Percentiles rank a stretch among this genome's conserved stretches.
These are phyloP conservation scores for Pisolithus tinctorius DNA, from an alignment of 768 basidiomycete genomes.

Conservation along the genomic window DNA sequence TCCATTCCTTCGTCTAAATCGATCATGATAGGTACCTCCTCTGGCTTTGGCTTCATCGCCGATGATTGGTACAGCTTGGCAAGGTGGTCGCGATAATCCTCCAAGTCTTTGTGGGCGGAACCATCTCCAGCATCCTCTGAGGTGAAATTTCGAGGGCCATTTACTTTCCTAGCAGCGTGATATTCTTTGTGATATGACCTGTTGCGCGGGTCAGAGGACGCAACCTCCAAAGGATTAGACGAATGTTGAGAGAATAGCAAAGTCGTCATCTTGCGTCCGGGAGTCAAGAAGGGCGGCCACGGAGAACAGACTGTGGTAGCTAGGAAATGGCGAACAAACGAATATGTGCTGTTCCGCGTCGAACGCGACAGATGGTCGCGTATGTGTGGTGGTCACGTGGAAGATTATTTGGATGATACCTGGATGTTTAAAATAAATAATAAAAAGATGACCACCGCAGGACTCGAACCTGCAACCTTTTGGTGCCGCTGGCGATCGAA, in stretches of 20 bases:
- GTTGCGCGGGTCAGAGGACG: slow-evolving; percentile 54
- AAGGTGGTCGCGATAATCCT: slow-evolving; percentile 46
- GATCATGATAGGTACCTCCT: slow-evolving; percentile 26
- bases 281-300: background rate
- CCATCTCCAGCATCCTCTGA: slow-evolving; percentile 49
- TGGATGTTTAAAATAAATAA: background rate
- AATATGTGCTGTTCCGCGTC: background rate
- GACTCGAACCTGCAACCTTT: slow-evolving; percentile 97
- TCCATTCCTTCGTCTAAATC: slow-evolving; percentile 48
- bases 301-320: background rate
- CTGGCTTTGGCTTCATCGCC: slow-evolving; percentile 14
- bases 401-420: background rate
- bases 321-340: background rate
- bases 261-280: slow-evolving; percentile 26
- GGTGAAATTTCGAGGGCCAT: slow-evolving; percentile 25
- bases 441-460: slow-evolving; percentile 71
- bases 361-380: no score
- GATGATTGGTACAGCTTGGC: slow-evolving; percentile 32
- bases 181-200: slow-evolving; percentile 37
- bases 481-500: slow-evolving; percentile 78
- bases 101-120: slow-evolving; percentile 33
- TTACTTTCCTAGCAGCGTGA: slow-evolving; percentile 28
- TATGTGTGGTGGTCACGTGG: slow-evolving; percentile 15
- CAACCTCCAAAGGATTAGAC: slow-evolving; percentile 66
- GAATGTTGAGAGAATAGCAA: slow-evolving; percentile 59